phyloP scores from a whole-genome alignment of 1,284 basidiomycete genomes.

The Cerioporus squamosus region DNA sequence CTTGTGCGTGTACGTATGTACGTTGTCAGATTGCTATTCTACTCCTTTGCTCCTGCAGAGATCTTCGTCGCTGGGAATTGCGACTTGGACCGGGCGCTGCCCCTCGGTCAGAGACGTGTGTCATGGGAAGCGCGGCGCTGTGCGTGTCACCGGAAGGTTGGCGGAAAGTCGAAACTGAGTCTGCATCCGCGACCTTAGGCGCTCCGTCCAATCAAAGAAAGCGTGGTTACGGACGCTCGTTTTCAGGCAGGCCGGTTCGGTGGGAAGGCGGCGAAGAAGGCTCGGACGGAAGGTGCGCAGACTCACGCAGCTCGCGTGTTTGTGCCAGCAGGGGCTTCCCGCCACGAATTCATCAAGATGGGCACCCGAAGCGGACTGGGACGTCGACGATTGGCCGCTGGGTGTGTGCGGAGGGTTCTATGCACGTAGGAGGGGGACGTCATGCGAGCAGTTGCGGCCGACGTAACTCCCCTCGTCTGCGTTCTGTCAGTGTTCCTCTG shows the following conservation, averaged over 20 bases:
- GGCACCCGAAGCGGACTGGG: not conserved
- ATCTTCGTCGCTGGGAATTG: not conserved
- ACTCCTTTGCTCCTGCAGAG: not conserved
- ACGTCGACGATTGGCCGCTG: not conserved
- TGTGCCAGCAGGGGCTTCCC: not conserved
- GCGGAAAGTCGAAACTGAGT: not conserved
- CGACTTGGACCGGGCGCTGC: too few species aligned
- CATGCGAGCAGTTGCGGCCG: not conserved
- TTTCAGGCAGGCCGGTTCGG: not conserved
- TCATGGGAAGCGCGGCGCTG: too few species aligned
- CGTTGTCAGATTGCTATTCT: conserved; percentile 3
- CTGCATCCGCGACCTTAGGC: not conserved
- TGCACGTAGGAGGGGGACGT: not conserved
- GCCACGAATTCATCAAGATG: not conserved
- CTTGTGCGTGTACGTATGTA: conserved; percentile 10
- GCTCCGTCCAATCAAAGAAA: conserved; percentile 1
- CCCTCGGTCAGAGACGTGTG: too few species aligned
- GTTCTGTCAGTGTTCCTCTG: not conserved
- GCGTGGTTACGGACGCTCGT: not conserved
- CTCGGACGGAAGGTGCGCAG: not conserved
- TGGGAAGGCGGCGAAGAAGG: conserved; percentile 5
- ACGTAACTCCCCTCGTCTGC: not conserved
- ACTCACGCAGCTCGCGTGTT: conserved; percentile 1
- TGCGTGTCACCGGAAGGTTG: not conserved
- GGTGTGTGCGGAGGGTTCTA: not conserved